These are phyloP conservation scores for Macrolepiota dolichaula DNA, from an alignment of 768 basidiomycete genomes.

Conservation along the genomic window DNA sequence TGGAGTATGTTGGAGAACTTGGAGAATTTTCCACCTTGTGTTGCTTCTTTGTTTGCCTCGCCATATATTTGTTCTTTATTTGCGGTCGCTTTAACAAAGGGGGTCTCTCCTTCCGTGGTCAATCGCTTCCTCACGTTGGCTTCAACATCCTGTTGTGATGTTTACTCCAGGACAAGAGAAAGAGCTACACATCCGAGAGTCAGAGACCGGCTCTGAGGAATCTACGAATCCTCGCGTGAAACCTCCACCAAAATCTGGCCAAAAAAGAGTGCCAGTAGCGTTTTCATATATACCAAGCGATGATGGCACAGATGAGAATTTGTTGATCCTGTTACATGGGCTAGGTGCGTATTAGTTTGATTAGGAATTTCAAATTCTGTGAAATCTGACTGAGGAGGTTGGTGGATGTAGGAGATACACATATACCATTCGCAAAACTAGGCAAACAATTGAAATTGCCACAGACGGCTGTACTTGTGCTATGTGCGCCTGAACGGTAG, in stretches of 20 bases:
- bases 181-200: slow-evolving; percentile 33
- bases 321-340: slow-evolving; percentile 82
- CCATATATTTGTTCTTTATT: no score
- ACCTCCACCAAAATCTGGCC: slow-evolving; percentile 36
- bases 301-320: slow-evolving; percentile 84
- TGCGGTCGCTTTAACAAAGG: no score
- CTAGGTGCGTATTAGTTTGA: slow-evolving; percentile 48
- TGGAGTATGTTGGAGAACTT: no score
- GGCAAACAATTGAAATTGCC: slow-evolving; percentile 77
- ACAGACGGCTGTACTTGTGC: slow-evolving; percentile 78
- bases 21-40: no score
- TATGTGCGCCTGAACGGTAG: slow-evolving; percentile 77
- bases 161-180: background rate
- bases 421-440: slow-evolving; percentile 71
- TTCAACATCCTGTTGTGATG: no score
- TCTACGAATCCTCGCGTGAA: slow-evolving; percentile 38
- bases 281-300: slow-evolving; percentile 71
- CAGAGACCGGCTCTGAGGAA: slow-evolving; percentile 9
- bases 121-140: no score
- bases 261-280: slow-evolving; percentile 45
- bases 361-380: background rate
- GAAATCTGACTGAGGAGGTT: background rate
- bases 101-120: no score
- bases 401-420: slow-evolving; percentile 65
- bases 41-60: no score